Base-by-base conservation (phyloP, 2,329 filamentous ascomycete species). In the Trematosphaeria pertusa region DNA sequence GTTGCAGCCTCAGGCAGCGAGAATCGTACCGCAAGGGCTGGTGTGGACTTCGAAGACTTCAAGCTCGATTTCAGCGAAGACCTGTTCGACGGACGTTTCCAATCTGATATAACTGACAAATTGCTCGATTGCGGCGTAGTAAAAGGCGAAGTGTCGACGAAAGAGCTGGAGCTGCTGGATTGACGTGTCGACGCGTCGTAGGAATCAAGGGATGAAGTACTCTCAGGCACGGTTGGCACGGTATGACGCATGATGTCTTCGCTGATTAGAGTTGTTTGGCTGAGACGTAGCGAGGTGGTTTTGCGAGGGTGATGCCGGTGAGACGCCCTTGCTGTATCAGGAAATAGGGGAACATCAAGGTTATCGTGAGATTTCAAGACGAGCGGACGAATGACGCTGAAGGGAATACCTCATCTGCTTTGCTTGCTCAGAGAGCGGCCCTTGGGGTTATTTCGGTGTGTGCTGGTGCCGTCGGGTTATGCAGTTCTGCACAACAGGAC, bases 11-110 rank as follows among this genome's bases (percentile, higher is more conserved):
- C 55, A 41, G 60, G 54, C 10, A 64, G 55, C 15, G 53, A 43
- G 21, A 67, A 67, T 18, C 59, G 54, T 30, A 67, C 64, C 10
- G 52, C 54, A 5, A 61, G 47, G 17, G 58, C 56, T 19, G 56
- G 55, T 15, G 60, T 54, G 38, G 54, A 60, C 22, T 52, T 53
- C 10, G 53, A 54, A 14, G 48, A 37, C 30, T 60, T 65, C 5
- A 65, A 37, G 14, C 37, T 60, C 2, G 61, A 51, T 21, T 66
- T 67, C 43, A 64, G 44, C 6, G 48, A 56, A 9, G 54, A 60
- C 10, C 52, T 48, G 30, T 54, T 56, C 20, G 10, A 34, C 20
- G 17, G 40, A 26, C 28, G 37, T 22, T 39, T 30, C 7, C 45
- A 43, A 2, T 31, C 34, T 3, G 55, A 56, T 24, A 43, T 51